These are phyloP conservation scores for Aspergillus ellipticus DNA, from an alignment of 495 filamentous ascomycete species.

Conservation along the genomic window DNA sequence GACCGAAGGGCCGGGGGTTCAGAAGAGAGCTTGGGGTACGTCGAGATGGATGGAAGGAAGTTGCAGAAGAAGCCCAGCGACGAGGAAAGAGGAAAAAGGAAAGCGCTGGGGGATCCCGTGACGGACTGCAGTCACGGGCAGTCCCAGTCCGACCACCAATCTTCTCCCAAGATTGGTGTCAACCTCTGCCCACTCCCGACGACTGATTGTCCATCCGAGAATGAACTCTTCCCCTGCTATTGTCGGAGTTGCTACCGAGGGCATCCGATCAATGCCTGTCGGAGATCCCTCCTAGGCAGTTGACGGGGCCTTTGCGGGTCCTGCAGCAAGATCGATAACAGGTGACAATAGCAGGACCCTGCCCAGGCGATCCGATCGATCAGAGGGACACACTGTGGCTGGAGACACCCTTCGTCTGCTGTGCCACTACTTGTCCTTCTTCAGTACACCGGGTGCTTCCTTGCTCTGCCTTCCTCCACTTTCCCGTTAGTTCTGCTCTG, in stretches of 20 bases:
- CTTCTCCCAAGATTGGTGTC: neutral
- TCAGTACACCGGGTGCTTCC: neutral
- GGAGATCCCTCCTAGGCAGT: neutral
- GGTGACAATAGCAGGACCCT: neutral
- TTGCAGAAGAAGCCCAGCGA: neutral
- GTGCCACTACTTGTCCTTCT: neutral
- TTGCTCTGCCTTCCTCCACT: neutral
- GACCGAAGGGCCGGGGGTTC: neutral
- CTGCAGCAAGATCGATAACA: neutral
- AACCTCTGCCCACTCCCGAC: neutral
- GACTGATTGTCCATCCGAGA: neutral
- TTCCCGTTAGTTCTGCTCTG: neutral
- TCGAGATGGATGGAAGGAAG: neutral
- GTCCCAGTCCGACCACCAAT: neutral
- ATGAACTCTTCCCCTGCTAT: neutral
- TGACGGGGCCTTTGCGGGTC: neutral
- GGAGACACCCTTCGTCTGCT: neutral
- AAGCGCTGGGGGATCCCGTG: neutral
- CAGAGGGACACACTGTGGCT: neutral
- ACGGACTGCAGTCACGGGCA: neutral
- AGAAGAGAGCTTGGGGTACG: neutral
- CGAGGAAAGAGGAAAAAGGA: neutral
- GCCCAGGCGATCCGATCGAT: neutral
- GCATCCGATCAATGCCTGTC: neutral
- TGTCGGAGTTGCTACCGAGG: neutral